Conservation (phyloP, 495 filamentous ascomycete genomes). For the Podospora tetraspora region DNA sequence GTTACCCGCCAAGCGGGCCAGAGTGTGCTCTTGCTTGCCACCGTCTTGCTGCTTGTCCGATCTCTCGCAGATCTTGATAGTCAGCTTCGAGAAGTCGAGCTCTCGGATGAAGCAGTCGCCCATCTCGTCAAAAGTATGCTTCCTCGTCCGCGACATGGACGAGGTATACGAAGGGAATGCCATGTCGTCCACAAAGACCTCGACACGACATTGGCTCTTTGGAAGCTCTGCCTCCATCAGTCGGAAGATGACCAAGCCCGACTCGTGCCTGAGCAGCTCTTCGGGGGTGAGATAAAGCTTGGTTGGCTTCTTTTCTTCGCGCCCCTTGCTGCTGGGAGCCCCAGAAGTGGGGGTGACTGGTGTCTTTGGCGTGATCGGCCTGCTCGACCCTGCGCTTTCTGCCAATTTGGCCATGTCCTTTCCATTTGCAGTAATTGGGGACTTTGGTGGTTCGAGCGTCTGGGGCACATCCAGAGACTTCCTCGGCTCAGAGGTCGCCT, state of each 20-base stretch:
- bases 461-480: conserved; percentile 38
- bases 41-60: conserved; percentile 66
- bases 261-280: conserved; percentile 78
- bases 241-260: conserved; percentile 90
- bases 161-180: conserved; percentile 85
- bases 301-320: conserved; percentile 55
- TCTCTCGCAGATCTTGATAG: conserved; percentile 73
- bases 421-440: conserved; percentile 30
- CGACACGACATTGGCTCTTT: conserved; percentile 69
- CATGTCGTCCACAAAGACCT: conserved; percentile 92
- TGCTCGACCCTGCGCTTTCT: conserved; percentile 10
- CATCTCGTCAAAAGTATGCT: conserved; percentile 74
- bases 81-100: conserved; percentile 89
- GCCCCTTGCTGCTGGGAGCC: conserved; percentile 50
- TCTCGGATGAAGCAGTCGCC: conserved; percentile 96
- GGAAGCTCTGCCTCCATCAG: conserved; percentile 81
- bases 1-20: conserved; percentile 78
- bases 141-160: conserved; percentile 59
- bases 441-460: conserved; percentile 36
- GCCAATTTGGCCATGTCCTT: conserved; percentile 25
- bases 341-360: conserved; percentile 33
- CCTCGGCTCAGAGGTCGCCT: conserved; percentile 28
- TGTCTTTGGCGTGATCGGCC: conserved; percentile 32
- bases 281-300: conserved; percentile 74
- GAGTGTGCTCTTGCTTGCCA: conserved; percentile 56